Base-by-base conservation (phyloP, 805 yeast species). In the Brettanomyces nanus region DNA sequence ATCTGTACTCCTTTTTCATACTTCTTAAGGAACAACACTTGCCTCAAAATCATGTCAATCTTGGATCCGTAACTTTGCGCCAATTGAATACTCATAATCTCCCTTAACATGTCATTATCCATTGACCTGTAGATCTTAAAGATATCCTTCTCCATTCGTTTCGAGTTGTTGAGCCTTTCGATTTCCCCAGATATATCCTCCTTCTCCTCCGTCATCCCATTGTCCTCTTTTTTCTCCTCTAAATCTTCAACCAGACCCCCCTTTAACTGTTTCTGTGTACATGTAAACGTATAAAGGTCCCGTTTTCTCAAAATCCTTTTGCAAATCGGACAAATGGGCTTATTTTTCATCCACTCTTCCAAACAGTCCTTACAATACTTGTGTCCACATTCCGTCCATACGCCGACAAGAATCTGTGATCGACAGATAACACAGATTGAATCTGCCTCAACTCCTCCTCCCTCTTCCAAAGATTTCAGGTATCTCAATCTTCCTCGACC, bases 331-430 rank as follows among this genome's bases (percentile, higher is more conserved):
- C 98, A 92, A 2, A 64, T 59, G 1, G 60, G 54, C 28, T 71
- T 71, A 13, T 63, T 64, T 17, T 58, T 60, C 41, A 47, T 47
- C 98, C 98, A 92, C 38, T 68, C 77, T 15, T 62, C 68, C 27
- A 92, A 64, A 56, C 98, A 92, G 1, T 74, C 83, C 40, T 75
- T 73, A 55, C 98, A 92, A 53, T 82, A 92, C 47, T 77, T 78
- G 59, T 92, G 98, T 0, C 97, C 97, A 68, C 98, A 92, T 7
- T 77, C 77, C 0, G 95, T 81, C 39, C 92, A 63, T 0, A 92
- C 71, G 0, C 98, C 98, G 28, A 77, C 66, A 3, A 73, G 65
- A 35, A 87, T 85, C 2, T 72, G 54, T 4, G 77, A 69, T 17
- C 82, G 74, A 55, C 98, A 92, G 43, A 92, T 89, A 23, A 79